Conservation (phyloP, 2,329 filamentous ascomycete species). For the Nigrospora osmanthi region DNA sequence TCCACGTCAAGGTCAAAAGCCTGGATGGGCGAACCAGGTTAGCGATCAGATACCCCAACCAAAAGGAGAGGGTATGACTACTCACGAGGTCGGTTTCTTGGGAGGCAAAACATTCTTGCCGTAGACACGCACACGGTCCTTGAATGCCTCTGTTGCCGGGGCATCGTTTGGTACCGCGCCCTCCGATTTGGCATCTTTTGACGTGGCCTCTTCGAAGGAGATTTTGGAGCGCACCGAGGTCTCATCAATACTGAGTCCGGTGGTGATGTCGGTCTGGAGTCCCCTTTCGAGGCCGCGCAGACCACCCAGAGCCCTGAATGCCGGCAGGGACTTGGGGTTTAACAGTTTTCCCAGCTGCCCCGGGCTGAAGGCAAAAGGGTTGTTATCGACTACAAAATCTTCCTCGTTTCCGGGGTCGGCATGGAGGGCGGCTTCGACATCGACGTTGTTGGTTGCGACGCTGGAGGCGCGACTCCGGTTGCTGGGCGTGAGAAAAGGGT, state of each 20-base stretch:
- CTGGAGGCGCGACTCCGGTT: constrained; percentile 21
- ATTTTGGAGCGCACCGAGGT: constrained; percentile 22
- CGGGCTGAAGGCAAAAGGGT: constrained; percentile 66
- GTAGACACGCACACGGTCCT: constrained; percentile 52
- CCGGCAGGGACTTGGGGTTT: constrained; percentile 65
- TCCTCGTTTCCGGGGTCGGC: constrained; percentile 64
- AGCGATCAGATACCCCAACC: background rate
- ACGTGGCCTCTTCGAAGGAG: constrained; percentile 21
- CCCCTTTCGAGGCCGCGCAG: constrained; percentile 62
- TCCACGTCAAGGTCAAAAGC: constrained; percentile 55
- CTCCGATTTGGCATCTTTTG: constrained; percentile 4
- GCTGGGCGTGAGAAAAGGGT: constrained; percentile 19
- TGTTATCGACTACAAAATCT: constrained; percentile 61
- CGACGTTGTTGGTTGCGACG: constrained; percentile 11
- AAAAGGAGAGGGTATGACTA: background rate
- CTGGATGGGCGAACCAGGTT: background rate
- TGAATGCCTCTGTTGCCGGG: constrained; percentile 17
- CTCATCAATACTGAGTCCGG: constrained; percentile 65
- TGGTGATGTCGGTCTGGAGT: constrained; percentile 52
- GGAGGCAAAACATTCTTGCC: constrained; percentile 52
- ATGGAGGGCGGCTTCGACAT: constrained; percentile 43
- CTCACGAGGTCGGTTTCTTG: constrained; percentile 44
- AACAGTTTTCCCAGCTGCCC: constrained; percentile 68
- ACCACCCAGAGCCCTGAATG: constrained; percentile 65
- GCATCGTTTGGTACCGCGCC: constrained; percentile 1